Conservation (phyloP, 139 green algal genomes). For the Tetradesmus obliquus region DNA sequence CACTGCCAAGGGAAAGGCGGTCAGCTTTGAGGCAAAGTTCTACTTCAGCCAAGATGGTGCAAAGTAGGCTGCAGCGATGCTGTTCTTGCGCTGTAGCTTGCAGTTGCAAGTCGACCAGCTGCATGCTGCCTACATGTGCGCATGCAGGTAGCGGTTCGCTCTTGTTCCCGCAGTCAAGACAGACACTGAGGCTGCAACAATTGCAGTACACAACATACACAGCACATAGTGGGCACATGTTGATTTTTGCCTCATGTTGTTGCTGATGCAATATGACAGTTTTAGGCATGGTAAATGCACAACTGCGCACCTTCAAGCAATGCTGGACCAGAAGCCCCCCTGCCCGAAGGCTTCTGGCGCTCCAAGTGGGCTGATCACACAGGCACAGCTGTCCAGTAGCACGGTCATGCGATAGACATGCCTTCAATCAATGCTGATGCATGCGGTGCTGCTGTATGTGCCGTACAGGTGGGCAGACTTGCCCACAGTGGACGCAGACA, state of each 20-base stretch:
- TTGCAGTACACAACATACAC: no score
- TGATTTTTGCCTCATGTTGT: no score
- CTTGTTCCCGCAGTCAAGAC: no score
- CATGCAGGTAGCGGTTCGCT: neutral
- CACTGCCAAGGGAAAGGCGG: slow-evolving; percentile 48
- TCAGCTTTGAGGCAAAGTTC: slow-evolving; percentile 67
- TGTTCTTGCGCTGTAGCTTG: neutral
- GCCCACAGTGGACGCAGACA: slow-evolving; percentile 58
- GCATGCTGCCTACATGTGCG: neutral
- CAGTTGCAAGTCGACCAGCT: neutral
- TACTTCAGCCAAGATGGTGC: slow-evolving; percentile 81
- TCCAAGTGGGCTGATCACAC: no score
- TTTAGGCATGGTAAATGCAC: no score
- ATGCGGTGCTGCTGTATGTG: neutral
- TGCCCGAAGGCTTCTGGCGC: no score
- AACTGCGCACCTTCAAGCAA: no score
- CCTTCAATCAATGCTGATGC: neutral
- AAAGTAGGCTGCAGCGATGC: slow-evolving; percentile 50
- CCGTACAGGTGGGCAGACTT: slow-evolving; percentile 68
- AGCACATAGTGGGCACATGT: no score
- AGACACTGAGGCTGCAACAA: no score
- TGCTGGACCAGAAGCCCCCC: no score
- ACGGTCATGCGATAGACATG: neutral
- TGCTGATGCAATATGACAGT: no score
- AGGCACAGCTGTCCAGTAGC: no score